Evolutionary conservation across 768 basidiomycete genomes (phyloP), one percentile per base, ranked within the genome.

Genomic region (Pleurotus platypus): DNA sequence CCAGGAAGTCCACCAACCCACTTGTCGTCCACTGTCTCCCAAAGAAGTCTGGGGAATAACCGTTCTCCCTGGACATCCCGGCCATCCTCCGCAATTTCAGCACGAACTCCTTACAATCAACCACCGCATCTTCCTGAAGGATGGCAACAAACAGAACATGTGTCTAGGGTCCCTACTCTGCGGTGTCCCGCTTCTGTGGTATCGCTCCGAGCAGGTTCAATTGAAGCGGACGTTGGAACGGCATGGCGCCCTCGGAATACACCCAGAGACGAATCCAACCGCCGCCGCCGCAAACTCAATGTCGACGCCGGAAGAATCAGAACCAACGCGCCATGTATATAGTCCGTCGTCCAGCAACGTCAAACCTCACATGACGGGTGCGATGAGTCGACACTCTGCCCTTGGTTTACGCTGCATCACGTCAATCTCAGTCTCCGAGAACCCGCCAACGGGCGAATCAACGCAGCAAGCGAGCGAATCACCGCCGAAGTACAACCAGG

Each of bases 21-120:
- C 51, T 20, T 54, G 51, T 42, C 51, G 37, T 8, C 51, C 20
- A 12, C 8, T 7, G 9, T 54, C 51, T 12, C 51, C 51, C 12
- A 54, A 54, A 54, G 22, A 54, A 30, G 35, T 40, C 13, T 54
- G 51, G 51, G 51, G 38, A 42, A 42, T 54, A 7, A 18, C 18
- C 5, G 26, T 54, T 18, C 35, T 42, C n/a, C 35, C 18, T 12
- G 16, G 42, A 16, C n/a, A 39, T 24, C 24, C 26, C 2, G 15
- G 20, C 9, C 8, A 15, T 9, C 22, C 51, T 39, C 38, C 37
- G 11, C 51, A 27, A 11, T 38, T 54, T 24, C n/a, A 43, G 24
- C 51, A 54, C 27, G 18, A 43, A 54, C 35, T 54, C 15, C 35
- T 39, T 24, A 54, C 49, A 24, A 27, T 50, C n/a, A 13, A 40